Conservation (phyloP, 768 basidiomycete genomes). For the Wakefieldia striispora region DNA sequence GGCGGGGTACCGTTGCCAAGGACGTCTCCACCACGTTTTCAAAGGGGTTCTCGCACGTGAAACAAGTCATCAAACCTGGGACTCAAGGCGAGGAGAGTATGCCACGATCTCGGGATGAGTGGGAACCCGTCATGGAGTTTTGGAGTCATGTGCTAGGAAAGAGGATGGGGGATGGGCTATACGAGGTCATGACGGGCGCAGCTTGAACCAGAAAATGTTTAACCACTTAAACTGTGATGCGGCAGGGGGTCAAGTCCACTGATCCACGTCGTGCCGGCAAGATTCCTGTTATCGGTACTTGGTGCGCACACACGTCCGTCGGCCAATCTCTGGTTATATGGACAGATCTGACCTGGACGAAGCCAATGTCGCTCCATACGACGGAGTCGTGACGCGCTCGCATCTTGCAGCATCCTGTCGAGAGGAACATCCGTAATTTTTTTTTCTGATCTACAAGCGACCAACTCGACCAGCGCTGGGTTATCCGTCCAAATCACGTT, state of each 20-base stretch:
- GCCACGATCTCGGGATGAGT: constrained; percentile 74
- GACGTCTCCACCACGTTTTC: constrained; percentile 50
- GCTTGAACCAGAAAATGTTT: background rate
- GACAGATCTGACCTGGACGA: too few relatives aligned
- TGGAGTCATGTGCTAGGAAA: constrained; percentile 70
- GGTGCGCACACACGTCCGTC: too few relatives aligned
- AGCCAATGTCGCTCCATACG: too few relatives aligned
- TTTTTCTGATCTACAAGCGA: too few relatives aligned
- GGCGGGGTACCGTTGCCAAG: constrained; percentile 48
- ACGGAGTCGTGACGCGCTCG: too few relatives aligned
- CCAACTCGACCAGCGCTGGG: background rate
- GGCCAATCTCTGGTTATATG: too few relatives aligned
- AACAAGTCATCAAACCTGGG: constrained; percentile 47
- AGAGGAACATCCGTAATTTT: too few relatives aligned
- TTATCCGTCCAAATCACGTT: background rate
- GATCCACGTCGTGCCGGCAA: too few relatives aligned
- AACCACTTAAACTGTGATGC: too few relatives aligned
- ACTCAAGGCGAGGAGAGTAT: constrained; percentile 49
- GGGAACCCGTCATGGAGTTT: constrained; percentile 83
- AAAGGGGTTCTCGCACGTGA: constrained; percentile 54
- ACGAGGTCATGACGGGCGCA: constrained; percentile 57
- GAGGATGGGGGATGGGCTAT: constrained; percentile 59
- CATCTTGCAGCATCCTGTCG: too few relatives aligned
- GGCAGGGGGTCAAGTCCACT: too few relatives aligned
- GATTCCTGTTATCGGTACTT: too few relatives aligned